Conservation (phyloP, 257 asterid genomes). For the Vinca minor region DNA sequence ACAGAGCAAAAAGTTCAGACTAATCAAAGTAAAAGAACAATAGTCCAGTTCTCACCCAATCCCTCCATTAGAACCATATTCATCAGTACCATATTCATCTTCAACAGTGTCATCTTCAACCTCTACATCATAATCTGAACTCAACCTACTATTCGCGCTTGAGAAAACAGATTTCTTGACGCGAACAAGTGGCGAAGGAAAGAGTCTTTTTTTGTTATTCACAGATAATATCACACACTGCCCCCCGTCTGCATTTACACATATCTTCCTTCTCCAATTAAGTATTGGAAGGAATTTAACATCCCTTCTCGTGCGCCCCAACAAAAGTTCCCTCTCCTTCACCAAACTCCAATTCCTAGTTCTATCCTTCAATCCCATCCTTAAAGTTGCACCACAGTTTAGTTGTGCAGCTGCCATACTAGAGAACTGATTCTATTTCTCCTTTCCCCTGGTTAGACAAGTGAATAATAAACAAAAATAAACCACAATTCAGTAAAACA, state of each 20-base stretch:
- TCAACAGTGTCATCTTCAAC: slow-evolving; percentile 11
- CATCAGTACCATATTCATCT: slow-evolving; percentile 20
- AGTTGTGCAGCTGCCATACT: slow-evolving; percentile 49
- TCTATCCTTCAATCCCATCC: slow-evolving; percentile 20
- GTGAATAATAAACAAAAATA: background rate
- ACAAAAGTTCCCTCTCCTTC: slow-evolving; percentile 6
- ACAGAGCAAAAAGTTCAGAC: too few relatives aligned
- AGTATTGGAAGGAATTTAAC: slow-evolving; percentile 16
- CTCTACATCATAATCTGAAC: slow-evolving; percentile 30
- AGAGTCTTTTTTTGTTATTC: slow-evolving; percentile 18
- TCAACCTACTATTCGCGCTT: slow-evolving; percentile 21
- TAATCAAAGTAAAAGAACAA: background rate
- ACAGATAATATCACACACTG: slow-evolving; percentile 23
- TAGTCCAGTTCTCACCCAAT: slow-evolving; percentile 21
- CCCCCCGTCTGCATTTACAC: slow-evolving; percentile 14
- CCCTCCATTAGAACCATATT: slow-evolving; percentile 20
- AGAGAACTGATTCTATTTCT: background rate
- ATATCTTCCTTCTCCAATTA: slow-evolving; percentile 15
- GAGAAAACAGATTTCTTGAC: slow-evolving; percentile 27
- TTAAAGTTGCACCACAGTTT: slow-evolving; percentile 24
- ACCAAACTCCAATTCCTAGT: slow-evolving; percentile 17
- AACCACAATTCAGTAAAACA: background rate
- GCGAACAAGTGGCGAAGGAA: slow-evolving; percentile 25
- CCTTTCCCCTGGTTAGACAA: background rate
- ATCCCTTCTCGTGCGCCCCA: slow-evolving; percentile 11